These are phyloP conservation scores for Aeschynomene evenia DNA, from an alignment of 306 rosid genomes.

Conservation along the genomic window DNA sequence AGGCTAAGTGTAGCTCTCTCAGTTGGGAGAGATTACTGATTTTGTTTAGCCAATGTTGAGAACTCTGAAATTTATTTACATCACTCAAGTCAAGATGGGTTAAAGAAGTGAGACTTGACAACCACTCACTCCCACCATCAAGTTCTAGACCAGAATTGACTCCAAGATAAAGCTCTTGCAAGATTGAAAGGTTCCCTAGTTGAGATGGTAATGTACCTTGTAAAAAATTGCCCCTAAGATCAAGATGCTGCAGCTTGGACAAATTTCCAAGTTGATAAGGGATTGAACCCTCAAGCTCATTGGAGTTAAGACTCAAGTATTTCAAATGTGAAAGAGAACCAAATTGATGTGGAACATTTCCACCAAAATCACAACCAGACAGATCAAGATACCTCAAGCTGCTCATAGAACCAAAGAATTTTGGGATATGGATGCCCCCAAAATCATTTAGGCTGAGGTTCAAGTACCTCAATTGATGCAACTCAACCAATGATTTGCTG, in stretches of 20 bases:
- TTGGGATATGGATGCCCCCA: not conserved
- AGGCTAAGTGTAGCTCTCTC: not conserved
- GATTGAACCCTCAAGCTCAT: not conserved
- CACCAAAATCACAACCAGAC: fast-evolving
- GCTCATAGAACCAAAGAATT: not conserved
- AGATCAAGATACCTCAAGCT: conserved; percentile 15
- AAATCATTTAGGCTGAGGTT: not conserved
- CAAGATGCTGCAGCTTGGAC: conserved; percentile 21
- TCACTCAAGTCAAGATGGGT: conserved; percentile 3
- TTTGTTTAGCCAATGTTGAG: not conserved
- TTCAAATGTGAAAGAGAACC: conserved; percentile 14
- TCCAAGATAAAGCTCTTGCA: conserved; percentile 21
- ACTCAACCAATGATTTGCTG: not conserved
- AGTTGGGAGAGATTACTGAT: not conserved
- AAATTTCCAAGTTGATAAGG: conserved; percentile 28
- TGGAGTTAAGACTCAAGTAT: not conserved
- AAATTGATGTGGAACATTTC: conserved; percentile 17
- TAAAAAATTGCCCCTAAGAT: not conserved
- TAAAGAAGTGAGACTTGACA: conserved; percentile 31
- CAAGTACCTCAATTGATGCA: not conserved
- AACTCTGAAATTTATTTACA: too few species aligned
- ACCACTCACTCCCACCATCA: not conserved
- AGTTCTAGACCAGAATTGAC: not conserved
- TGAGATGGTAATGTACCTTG: conserved; percentile 28
- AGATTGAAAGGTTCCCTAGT: conserved; percentile 33